Evolutionary conservation across 805 yeast genomes (phyloP), one percentile per base, ranked within the genome.

Genomic region (Metschnikowia noctiluminum): DNA sequence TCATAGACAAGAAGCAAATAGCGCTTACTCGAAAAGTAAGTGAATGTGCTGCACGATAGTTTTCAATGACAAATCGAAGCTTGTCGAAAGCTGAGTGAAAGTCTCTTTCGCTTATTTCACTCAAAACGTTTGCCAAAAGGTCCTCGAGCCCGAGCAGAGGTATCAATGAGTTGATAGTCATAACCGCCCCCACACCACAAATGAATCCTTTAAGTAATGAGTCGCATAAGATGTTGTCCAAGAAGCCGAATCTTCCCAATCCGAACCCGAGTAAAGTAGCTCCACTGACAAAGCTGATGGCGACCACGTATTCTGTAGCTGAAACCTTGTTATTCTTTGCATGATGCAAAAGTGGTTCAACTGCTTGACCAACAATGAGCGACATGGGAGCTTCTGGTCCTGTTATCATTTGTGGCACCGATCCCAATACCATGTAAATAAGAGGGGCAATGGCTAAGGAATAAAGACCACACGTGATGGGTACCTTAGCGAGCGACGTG

Each of bases 241-340:
- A 52, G 45, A 61, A 63, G 13, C 66, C 67, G 35, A 63, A 61
- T n/a, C 67, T 43, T 2, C 65, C 67, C 40, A 63, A 52, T 2
- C 60, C 60, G 35, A 55, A 56, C 8, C 59, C 60, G 7, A 55
- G 45, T 12, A 57, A 36, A 14, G 82, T 73, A 3, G 83, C 79
- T 2, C 97, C 98, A 28, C 92, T 82, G 10, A 85, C 73, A 43
- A 85, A 84, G 0, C 96, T 78, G 16, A 92, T 73, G 28, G 53
- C 53, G 7, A 51, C 55, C 10, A 56, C 61, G 16, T 46, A 47
- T 28, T 58, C 60, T 28, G 60, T 49, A 0, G 76, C 74, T 45
- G 70, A 69, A 10, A 71, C 41, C 37, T 65, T 53, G 41, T 66
- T 60, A 31, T 59, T 58, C 16, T 61, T 54, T 16, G 64, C 54